Conservation (phyloP, 1,284 basidiomycete genomes). For the Apiotrichum sp. region DNA sequence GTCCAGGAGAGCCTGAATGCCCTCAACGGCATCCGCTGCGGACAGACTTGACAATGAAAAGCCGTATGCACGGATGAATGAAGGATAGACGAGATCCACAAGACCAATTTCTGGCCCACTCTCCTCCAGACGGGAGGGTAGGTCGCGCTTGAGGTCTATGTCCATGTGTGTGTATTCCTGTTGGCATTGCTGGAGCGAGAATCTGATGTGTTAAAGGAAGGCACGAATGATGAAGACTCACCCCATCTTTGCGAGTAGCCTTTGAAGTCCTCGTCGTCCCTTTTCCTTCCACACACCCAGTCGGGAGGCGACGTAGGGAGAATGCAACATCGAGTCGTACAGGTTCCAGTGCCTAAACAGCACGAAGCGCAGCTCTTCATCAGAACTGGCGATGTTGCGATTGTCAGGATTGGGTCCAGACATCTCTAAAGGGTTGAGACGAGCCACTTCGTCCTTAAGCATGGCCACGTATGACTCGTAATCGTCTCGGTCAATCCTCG, state of each 20-base stretch:
- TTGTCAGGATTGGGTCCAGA: conserved; percentile 58
- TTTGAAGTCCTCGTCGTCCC: conserved; percentile 80
- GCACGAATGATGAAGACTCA: conserved; percentile 45
- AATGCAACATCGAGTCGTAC: conserved; percentile 97
- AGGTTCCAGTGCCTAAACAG: conserved; percentile 96
- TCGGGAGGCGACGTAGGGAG: conserved; percentile 89
- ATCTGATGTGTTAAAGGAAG: conserved; percentile 51
- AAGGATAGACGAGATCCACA: conserved; percentile 87
- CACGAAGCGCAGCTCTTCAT: conserved; percentile 80
- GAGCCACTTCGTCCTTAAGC: conserved; percentile 81
- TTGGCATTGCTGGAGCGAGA: conserved; percentile 87
- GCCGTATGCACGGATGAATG: conserved; percentile 85
- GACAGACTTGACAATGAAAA: conserved; percentile 80
- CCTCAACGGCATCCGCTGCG: conserved; percentile 90
- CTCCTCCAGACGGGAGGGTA: conserved; percentile 74
- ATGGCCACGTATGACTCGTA: conserved; percentile 77
- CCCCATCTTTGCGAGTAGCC: conserved; percentile 98
- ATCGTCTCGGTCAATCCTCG: conserved; percentile 74
- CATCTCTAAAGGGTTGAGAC: conserved; percentile 61
- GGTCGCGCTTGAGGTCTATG: conserved; percentile 77
- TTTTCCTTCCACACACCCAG: conserved; percentile 94
- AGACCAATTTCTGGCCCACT: conserved; percentile 95
- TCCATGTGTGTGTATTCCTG: conserved; percentile 96
- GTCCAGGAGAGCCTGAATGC: conserved; percentile 77
- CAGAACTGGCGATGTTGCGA: conserved; percentile 66